Base-by-base conservation (phyloP, 441 rosid species). In the Kokia cookei region DNA sequence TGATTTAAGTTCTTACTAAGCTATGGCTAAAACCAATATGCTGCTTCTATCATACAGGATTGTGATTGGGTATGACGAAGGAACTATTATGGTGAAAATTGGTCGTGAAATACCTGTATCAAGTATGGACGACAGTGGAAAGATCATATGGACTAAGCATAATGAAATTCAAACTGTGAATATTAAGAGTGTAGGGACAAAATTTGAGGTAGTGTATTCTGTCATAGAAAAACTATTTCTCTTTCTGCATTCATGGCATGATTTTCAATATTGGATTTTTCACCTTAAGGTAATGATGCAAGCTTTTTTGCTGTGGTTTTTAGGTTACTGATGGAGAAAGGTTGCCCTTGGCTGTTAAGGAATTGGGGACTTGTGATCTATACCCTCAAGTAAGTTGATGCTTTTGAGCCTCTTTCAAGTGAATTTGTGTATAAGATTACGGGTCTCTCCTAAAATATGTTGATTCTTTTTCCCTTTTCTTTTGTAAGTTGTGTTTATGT, bases 71-170 rank as follows among this genome's bases (percentile, higher is more conserved):
- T 96, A 92, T 81, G 99, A 96, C 73, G 98, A 96, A 85, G 99
- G 98, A 79, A 91, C 95, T 76, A 91, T 94, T 78, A 90, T 96
- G 98, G 97, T 96, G 72, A 94, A 96, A 89, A 87, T 96, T 74
- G 99, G 98, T 53, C 91, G 94, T 72, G 98, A 96, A 86, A 92
- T 85, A 73, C 99, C 99, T 75, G 98, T 96, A 57, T 97, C 98
- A 71, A 96, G 99, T 78, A 96, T 96, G 99, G 99, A 96, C 82
- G 92, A 85, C 83, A 90, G 97, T 83, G 99, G 99, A 74, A 96
- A 92, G 83, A 91, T 96, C 79, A 93, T 96, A 79, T 96, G 99
- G 99, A 98, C 99, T 27, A 96, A 92, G 82, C 99, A 96, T 82
- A 96, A 96, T 84, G 99, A 96, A 85, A 91, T 96, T 78, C 99